Percentiles rank a stretch among this genome's conserved stretches.
phyloP scores from a whole-genome alignment of 139 green algal species.

The Mychonastes homosphaera region DNA sequence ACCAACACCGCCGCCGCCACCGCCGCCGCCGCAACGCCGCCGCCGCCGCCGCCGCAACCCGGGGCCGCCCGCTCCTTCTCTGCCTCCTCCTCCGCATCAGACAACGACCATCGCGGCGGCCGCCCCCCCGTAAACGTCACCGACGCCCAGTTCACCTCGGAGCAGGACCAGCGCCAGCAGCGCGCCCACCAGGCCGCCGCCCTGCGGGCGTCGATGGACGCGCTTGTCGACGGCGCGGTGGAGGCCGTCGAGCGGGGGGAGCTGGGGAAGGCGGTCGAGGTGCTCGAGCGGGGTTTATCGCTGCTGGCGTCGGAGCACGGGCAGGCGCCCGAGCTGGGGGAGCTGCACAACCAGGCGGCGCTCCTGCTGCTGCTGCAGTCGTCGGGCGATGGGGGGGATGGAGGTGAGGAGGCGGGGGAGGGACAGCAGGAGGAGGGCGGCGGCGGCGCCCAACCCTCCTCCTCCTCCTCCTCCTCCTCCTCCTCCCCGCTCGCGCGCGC shows the following conservation, averaged over 20 bases:
- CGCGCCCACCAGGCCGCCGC: background rate
- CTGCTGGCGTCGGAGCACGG: slow-evolving; percentile 14
- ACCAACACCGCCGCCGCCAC: no score
- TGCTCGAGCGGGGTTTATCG: slow-evolving; percentile 33
- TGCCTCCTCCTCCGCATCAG: no score
- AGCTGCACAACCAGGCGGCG: slow-evolving; percentile 43
- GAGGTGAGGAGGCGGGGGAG: slow-evolving; percentile 20
- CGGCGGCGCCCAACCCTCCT: background rate
- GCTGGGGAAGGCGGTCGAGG: slow-evolving; percentile 20
- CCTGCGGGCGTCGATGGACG: slow-evolving; percentile 17
- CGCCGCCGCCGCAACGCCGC: no score
- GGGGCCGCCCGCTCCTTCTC: no score
- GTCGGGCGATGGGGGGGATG: slow-evolving; percentile 9
- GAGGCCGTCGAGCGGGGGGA: slow-evolving; percentile 29
- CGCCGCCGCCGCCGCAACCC: no score
- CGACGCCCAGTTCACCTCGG: no score
- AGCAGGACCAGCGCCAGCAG: no score
- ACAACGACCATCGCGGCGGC: no score
- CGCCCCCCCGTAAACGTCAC: no score
- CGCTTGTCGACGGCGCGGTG: slow-evolving; percentile 33
- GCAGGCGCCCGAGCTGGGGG: slow-evolving; percentile 31
- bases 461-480: background rate
- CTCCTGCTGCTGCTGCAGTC: slow-evolving; percentile 39
- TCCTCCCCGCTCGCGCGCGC: background rate
- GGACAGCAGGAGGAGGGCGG: slow-evolving; percentile 6